phyloP scores from a whole-genome alignment of 805 yeast species.

The Limtongozyma cylindracea region DNA sequence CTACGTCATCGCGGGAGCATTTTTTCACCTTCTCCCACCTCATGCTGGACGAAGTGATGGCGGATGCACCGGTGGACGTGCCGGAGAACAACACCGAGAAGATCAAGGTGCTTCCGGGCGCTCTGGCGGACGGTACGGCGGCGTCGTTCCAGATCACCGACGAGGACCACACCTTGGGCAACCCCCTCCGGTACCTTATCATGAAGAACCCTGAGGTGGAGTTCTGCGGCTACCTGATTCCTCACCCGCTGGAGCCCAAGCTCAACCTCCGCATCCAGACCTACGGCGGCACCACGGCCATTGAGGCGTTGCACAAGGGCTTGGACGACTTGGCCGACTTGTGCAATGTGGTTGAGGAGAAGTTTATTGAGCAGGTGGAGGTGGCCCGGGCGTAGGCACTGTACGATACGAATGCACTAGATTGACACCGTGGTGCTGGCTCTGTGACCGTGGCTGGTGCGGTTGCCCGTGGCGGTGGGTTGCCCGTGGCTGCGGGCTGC shows the following conservation, averaged over 20 bases:
- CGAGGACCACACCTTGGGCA: constrained; percentile 94
- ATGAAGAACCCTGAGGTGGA: constrained; percentile 97
- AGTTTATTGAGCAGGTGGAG: constrained; percentile 42
- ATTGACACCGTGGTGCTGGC: too few species aligned
- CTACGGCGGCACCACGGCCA: constrained; percentile 63
- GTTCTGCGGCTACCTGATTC: constrained; percentile 94
- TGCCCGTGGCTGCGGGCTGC: too few species aligned
- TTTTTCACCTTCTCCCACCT: too few species aligned
- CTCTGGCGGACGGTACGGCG: constrained; percentile 80
- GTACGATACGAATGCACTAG: too few species aligned
- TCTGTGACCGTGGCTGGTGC: too few species aligned
- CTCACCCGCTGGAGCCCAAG: constrained; percentile 88
- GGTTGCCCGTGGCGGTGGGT: too few species aligned
- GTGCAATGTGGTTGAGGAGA: constrained; percentile 65
- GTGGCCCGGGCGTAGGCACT: too few species aligned
- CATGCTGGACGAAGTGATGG: too few species aligned
- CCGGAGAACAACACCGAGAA: constrained; percentile 28
- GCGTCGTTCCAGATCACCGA: constrained; percentile 83
- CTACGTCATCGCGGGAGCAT: too few species aligned
- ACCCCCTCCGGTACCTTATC: constrained; percentile 76
- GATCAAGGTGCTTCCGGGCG: constrained; percentile 54
- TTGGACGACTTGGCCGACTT: constrained; percentile 61
- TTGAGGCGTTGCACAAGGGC: constrained; percentile 84
- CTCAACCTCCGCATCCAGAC: constrained; percentile 87
- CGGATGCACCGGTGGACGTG: too few species aligned